Evolutionary conservation across 345 rosid genomes (phyloP).

Genomic region (Eucalyptus pumila): DNA sequence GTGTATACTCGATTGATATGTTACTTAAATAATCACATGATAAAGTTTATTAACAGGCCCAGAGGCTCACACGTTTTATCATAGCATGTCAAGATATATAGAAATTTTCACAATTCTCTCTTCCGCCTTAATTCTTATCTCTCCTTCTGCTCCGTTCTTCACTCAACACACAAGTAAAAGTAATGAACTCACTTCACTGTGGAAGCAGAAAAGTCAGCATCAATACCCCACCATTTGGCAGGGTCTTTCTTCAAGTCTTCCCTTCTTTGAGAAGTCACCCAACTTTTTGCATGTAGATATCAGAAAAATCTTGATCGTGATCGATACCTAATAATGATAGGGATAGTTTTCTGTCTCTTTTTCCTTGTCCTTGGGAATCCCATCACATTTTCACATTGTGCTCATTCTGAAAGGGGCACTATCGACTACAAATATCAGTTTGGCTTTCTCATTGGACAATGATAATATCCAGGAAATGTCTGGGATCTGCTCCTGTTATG

Average conservation of each 20-base stretch:
- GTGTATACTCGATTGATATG: neutral
- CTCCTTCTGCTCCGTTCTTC: neutral
- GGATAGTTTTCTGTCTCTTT: neutral
- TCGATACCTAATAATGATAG: fast-evolving
- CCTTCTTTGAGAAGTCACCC: neutral
- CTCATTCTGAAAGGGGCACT: neutral
- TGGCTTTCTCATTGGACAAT: neutral
- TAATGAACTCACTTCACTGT: neutral
- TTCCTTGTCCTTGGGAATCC: neutral
- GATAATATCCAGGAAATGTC: neutral
- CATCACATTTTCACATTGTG: neutral
- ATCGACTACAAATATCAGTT: neutral
- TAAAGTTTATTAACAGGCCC: neutral
- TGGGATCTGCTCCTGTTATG: neutral
- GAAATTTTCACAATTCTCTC: neutral
- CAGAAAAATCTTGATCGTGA: neutral
- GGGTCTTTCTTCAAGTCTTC: neutral
- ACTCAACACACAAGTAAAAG: neutral
- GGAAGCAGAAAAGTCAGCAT: neutral
- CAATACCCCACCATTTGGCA: neutral
- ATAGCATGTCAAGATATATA: neutral
- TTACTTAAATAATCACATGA: neutral
- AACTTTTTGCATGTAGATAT: neutral
- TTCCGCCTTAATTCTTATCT: neutral
- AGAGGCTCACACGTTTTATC: neutral